Evolutionary conservation across 2,329 filamentous ascomycete species (phyloP).

Genomic region (Fusarium nematophilum): DNA sequence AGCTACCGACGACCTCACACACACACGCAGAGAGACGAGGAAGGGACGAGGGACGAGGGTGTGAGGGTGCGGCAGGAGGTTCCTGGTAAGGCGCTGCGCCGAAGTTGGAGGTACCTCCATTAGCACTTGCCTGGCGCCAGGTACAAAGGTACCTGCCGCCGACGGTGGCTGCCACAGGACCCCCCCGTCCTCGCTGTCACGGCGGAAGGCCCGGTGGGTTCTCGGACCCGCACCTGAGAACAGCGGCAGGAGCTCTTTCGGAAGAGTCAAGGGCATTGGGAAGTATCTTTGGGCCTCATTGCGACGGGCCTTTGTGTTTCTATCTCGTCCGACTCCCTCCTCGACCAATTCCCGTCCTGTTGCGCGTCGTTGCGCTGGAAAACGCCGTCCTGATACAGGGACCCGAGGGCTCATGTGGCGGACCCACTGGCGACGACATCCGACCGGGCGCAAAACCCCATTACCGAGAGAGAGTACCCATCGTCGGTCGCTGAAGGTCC

Average conservation of each 20-base stretch:
- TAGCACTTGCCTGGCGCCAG: slow-evolving; percentile 33
- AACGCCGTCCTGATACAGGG: slow-evolving; percentile 38
- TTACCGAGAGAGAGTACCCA: slow-evolving; percentile 37
- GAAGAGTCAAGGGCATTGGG: not conserved
- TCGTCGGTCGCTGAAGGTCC: slow-evolving; percentile 22
- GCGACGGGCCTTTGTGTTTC: not conserved
- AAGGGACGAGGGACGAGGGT: slow-evolving; percentile 35
- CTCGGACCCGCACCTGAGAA: slow-evolving; percentile 40
- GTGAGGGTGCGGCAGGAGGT: slow-evolving; percentile 38
- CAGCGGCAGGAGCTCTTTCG: slow-evolving; percentile 1
- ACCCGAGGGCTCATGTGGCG: slow-evolving; percentile 42
- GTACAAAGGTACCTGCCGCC: slow-evolving; percentile 30
- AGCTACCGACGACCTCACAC: slow-evolving; percentile 24
- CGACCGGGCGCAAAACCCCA: slow-evolving; percentile 45
- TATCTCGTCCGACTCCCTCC: not conserved
- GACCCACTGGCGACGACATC: slow-evolving; percentile 51
- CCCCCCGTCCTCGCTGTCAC: slow-evolving; percentile 25
- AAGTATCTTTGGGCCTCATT: not conserved
- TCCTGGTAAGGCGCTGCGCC: slow-evolving; percentile 36
- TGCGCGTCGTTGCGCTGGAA: slow-evolving; percentile 30
- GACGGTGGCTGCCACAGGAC: slow-evolving; percentile 13
- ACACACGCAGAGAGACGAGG: slow-evolving; percentile 30
- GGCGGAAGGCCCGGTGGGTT: slow-evolving; percentile 42
- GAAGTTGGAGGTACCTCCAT: slow-evolving; percentile 33
- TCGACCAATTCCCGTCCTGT: slow-evolving; percentile 8